phyloP scores from a whole-genome alignment of 352 stramenopile genomes.

The Peronospora destructor region DNA sequence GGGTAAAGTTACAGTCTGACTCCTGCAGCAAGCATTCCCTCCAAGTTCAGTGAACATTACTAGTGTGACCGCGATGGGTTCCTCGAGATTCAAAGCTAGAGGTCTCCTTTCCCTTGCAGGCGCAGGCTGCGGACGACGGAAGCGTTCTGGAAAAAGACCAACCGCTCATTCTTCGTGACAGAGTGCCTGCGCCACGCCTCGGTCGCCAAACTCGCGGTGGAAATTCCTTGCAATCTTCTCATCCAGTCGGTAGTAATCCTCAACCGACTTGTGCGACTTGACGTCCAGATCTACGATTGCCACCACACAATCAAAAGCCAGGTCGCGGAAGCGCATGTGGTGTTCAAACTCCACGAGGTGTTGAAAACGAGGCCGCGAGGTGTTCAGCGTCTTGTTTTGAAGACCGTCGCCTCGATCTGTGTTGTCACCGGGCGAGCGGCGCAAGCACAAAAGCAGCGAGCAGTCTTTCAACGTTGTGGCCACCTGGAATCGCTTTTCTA shows the following conservation, averaged over 20 bases:
- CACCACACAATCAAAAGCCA: slow-evolving; percentile 73
- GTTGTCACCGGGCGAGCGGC: slow-evolving; percentile 34
- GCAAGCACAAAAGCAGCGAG: slow-evolving; percentile 68
- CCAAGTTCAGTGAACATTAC: not conserved
- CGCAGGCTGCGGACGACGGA: no score
- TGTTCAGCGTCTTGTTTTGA: slow-evolving; percentile 12
- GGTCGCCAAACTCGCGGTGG: slow-evolving; percentile 33
- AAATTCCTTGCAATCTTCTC: slow-evolving; percentile 72
- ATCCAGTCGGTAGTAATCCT: slow-evolving; percentile 76
- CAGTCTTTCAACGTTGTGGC: slow-evolving; percentile 83
- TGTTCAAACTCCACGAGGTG: slow-evolving; percentile 69
- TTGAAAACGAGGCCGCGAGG: slow-evolving; percentile 28
- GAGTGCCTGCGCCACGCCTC: slow-evolving; percentile 23
- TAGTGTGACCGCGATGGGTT: not conserved
- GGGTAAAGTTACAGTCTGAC: no score
- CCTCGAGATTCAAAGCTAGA: not conserved
- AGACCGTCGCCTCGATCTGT: slow-evolving; percentile 5
- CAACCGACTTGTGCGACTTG: slow-evolving; percentile 83
- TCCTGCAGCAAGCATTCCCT: not conserved
- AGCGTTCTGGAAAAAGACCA: slow-evolving; percentile 2
- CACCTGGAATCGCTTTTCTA: slow-evolving; percentile 72
- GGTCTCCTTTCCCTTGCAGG: not conserved
- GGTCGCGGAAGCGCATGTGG: slow-evolving; percentile 46
- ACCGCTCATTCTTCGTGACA: slow-evolving; percentile 35
- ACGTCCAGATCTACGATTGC: slow-evolving; percentile 82